Evolutionary conservation across 805 yeast genomes (phyloP), one percentile per base, ranked within the genome.

Genomic region (Middelhovenomyces tepae): DNA sequence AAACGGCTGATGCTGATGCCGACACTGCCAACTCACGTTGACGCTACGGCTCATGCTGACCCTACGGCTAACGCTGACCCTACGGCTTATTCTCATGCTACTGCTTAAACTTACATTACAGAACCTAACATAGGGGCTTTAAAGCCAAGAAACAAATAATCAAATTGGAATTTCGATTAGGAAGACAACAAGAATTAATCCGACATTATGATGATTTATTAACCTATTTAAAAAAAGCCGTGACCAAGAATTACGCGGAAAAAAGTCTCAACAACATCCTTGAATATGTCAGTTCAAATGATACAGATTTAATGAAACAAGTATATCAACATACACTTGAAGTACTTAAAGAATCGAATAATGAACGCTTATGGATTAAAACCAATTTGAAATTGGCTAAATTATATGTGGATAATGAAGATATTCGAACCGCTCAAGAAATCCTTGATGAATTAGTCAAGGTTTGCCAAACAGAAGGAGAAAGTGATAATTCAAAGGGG

Each of bases 81-180:
- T n/a, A n/a, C n/a, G n/a, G n/a, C n/a, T n/a, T n/a, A n/a, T n/a
- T n/a, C n/a, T n/a, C n/a, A n/a, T n/a, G n/a, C n/a, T n/a, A n/a
- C n/a, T n/a, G n/a, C n/a, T n/a, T n/a, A n/a, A n/a, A n/a, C n/a
- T n/a, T n/a, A n/a, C n/a, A n/a, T n/a, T n/a, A n/a, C n/a, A n/a
- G n/a, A n/a, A n/a, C n/a, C n/a, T n/a, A n/a, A n/a, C n/a, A n/a
- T n/a, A 47, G 57, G 56, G 56, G 54, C 3, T 46, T 58, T 35
- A 56, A 54, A 32, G 50, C 60, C 4, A 23, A 44, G 29, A 60
- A 60, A 31, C 65, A 60, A 39, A 24, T 45, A 9, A 45, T 58
- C 32, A 60, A 60, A 41, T 28, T 59, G n/a, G 38, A 42, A n/a
- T 46, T 50, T 18, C 27, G 34, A 38, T 4, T 32, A 40, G 11